These are phyloP conservation scores for Psilocybe sp. DNA, from an alignment of 768 basidiomycete genomes.

Conservation along the genomic window DNA sequence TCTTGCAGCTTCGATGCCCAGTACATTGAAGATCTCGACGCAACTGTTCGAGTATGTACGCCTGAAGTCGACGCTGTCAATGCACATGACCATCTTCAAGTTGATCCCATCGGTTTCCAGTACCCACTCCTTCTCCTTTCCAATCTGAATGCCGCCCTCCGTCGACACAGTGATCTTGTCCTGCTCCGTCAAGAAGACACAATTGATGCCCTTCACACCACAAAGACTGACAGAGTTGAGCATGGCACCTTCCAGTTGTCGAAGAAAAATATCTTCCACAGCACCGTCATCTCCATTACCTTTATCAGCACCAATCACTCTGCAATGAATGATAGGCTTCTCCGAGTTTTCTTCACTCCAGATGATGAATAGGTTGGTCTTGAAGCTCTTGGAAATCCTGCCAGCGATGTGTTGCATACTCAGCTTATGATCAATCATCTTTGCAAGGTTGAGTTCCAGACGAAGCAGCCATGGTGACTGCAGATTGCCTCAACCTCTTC, in stretches of 20 bases:
- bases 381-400: constrained; percentile 91
- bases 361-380: constrained; percentile 94
- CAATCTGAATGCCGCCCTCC: constrained; percentile 64
- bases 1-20: constrained; percentile 96
- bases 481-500: constrained; percentile 89
- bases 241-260: constrained; percentile 95
- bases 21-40: constrained; percentile 88
- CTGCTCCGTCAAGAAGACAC: constrained; percentile 91
- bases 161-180: constrained; percentile 66
- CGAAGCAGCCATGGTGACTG: constrained; percentile 98
- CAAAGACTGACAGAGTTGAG: constrained; percentile 92
- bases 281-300: constrained; percentile 74
- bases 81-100: constrained; percentile 90
- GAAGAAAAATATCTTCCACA: constrained; percentile 91
- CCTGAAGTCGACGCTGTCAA: constrained; percentile 91
- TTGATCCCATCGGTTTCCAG: constrained; percentile 97
- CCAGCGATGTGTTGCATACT: constrained; percentile 94
- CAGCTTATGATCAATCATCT: constrained; percentile 97
- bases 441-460: constrained; percentile 92
- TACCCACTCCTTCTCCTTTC: constrained; percentile 86
- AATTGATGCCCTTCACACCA: constrained; percentile 86
- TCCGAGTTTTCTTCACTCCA: constrained; percentile 99
- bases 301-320: constrained; percentile 86
- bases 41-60: constrained; percentile 97
- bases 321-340: constrained; percentile 95